Evolutionary conservation across 225 moss, liverwort and hornwort species (phyloP).

Genomic region (Ulota crispa): DNA sequence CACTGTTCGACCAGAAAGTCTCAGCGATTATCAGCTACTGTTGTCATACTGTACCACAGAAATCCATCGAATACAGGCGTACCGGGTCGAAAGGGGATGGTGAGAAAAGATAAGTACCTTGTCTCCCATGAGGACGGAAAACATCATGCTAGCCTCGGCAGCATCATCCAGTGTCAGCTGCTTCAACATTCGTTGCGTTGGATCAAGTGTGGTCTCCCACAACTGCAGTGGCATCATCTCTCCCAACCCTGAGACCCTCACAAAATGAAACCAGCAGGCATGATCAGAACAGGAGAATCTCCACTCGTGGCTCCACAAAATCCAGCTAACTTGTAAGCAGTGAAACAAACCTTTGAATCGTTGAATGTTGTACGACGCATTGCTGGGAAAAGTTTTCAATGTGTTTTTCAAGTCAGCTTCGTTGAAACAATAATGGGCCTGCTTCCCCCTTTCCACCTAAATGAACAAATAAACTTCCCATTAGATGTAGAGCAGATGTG

Average conservation of each 20-base stretch:
- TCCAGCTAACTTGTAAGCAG: neutral
- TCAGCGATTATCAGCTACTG: neutral
- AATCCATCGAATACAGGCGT: neutral
- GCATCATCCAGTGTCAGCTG: slow-evolving; percentile 86
- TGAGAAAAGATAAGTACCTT: slow-evolving; percentile 51
- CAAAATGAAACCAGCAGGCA: neutral
- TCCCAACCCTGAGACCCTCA: slow-evolving; percentile 63
- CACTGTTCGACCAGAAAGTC: slow-evolving; percentile 3
- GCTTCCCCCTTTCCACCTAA: slow-evolving; percentile 92
- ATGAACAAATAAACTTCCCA: neutral
- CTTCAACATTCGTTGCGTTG: slow-evolving; percentile 84
- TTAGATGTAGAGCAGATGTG: neutral
- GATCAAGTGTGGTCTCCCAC: slow-evolving; percentile 96
- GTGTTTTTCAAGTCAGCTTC: slow-evolving; percentile 63
- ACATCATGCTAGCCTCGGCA: slow-evolving; percentile 88
- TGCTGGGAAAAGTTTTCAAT: slow-evolving; percentile 64
- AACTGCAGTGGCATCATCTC: slow-evolving; percentile 98
- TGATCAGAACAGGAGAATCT: neutral
- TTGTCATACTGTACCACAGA: neutral
- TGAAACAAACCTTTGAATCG: slow-evolving; percentile 75
- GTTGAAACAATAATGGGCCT: slow-evolving; percentile 78
- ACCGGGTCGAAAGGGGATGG: neutral
- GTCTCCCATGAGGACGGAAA: slow-evolving; percentile 84
- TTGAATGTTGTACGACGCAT: slow-evolving; percentile 83
- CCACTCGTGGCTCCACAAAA: neutral